Percentiles rank a stretch among this genome's conserved stretches.
Evolutionary conservation across 257 asterid genomes (phyloP).

Genomic region (Solanum acaule): DNA sequence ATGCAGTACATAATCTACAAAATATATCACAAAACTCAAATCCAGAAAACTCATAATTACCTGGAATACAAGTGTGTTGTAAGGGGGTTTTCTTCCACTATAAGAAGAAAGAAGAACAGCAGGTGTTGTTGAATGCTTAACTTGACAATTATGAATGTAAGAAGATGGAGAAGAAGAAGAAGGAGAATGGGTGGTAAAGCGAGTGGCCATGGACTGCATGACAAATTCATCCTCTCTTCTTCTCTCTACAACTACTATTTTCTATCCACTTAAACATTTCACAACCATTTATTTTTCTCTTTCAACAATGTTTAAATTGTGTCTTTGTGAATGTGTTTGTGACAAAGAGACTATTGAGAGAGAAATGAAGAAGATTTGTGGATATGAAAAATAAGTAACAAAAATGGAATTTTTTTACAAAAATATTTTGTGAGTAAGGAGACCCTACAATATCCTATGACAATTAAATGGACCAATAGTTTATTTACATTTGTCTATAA

Average conservation of each 20-base stretch:
- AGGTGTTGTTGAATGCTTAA: constrained; percentile 33
- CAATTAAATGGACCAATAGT: neutral
- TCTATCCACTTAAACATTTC: constrained; percentile 4
- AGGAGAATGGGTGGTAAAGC: neutral
- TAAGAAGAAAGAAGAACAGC: constrained; percentile 21
- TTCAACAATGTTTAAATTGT: constrained; percentile 6
- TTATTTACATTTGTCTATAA: neutral
- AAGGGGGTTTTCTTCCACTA: constrained; percentile 34
- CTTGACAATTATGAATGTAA: constrained; percentile 16
- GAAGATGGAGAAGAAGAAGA: neutral
- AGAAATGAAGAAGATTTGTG: constrained; percentile 21
- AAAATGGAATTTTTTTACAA: neutral
- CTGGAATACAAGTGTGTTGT: constrained; percentile 71
- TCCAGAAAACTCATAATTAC: neutral
- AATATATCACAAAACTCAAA: neutral
- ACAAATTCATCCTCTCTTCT: constrained; percentile 40
- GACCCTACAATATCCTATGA: constrained; percentile 39
- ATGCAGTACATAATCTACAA: no score
- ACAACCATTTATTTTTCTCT: neutral
- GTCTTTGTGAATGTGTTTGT: constrained; percentile 5
- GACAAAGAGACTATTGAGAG: neutral
- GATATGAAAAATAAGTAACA: constrained; percentile 5
- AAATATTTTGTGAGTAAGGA: constrained; percentile 13
- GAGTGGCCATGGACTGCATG: constrained; percentile 54
- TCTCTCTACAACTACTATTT: constrained; percentile 8